phyloP scores from a whole-genome alignment of 345 rosid species.

The Eucalyptus guilfoylei region DNA sequence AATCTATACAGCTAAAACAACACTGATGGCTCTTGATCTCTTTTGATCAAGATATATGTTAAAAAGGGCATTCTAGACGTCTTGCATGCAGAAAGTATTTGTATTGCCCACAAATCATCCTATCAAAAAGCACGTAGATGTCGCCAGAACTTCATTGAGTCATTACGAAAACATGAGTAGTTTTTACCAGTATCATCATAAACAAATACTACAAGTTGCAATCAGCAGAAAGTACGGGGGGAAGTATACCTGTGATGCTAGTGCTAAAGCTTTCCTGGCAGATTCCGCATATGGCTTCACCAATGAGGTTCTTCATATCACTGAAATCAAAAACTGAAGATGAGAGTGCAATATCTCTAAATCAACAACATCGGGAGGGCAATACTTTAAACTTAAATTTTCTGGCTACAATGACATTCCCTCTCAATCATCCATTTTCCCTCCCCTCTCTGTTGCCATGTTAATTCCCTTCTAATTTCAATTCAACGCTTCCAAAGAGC shows the following conservation, averaged over 20 bases:
- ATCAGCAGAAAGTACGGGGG: not conserved
- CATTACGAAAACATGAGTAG: not conserved
- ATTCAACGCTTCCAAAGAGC: not conserved
- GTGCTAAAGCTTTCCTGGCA: slow-evolving; percentile 88
- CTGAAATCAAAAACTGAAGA: slow-evolving; percentile 14
- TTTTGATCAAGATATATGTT: not conserved
- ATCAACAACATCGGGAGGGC: not conserved
- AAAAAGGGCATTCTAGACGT: not conserved
- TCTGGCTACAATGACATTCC: not conserved
- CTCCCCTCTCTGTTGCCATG: not conserved
- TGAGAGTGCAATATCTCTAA: not conserved
- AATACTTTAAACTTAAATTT: not conserved
- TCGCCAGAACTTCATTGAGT: not conserved
- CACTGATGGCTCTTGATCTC: not conserved
- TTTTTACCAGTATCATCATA: not conserved
- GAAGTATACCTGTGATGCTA: slow-evolving; percentile 57
- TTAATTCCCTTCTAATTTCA: not conserved
- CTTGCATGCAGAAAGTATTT: not conserved
- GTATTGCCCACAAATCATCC: not conserved
- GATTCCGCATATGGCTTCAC: slow-evolving; percentile 71
- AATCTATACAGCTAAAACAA: not conserved
- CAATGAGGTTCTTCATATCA: slow-evolving; percentile 83
- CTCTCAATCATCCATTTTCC: not conserved
- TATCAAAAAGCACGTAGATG: not conserved
- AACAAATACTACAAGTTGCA: not conserved